Evolutionary conservation across 495 filamentous ascomycete genomes (phyloP).

Genomic region (Daldinia grandis): DNA sequence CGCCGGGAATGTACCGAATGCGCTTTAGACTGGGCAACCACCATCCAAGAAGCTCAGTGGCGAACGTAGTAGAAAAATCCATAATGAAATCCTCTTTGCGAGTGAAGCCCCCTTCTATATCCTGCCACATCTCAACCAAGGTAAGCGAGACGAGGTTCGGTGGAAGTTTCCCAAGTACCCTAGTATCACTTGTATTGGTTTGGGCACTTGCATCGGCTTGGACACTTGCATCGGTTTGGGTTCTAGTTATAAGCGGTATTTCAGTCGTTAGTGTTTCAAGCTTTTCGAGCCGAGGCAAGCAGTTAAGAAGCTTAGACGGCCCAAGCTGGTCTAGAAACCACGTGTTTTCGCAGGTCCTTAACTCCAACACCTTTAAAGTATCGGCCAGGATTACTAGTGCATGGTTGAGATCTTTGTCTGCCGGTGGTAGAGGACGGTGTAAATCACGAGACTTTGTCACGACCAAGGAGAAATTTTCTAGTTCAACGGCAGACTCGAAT

Average conservation of each 20-base stretch:
- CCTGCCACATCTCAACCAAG: background rate
- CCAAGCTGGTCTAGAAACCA: constrained; percentile 12
- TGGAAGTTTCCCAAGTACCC: background rate
- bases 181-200: background rate
- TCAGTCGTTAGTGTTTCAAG: constrained; percentile 20
- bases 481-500: background rate
- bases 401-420: constrained; percentile 8
- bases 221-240: background rate
- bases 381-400: background rate
- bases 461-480: constrained; percentile 18
- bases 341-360: constrained; percentile 6
- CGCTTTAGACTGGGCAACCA: background rate
- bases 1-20: background rate
- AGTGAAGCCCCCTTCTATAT: background rate
- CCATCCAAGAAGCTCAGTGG: fast-evolving
- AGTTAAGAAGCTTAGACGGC: background rate
- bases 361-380: constrained; percentile 20
- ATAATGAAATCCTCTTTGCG: background rate
- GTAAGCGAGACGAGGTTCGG: constrained; percentile 13
- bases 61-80: background rate
- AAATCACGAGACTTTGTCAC: background rate
- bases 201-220: no score
- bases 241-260: background rate
- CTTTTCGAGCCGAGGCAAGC: background rate
- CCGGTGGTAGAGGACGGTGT: background rate